A percentile compares a stretch with the other conserved stretches of the same genome.
Evolutionary conservation across 208 protist species (phyloP).

Genomic region (Leptomonas pyrrhocoris): DNA sequence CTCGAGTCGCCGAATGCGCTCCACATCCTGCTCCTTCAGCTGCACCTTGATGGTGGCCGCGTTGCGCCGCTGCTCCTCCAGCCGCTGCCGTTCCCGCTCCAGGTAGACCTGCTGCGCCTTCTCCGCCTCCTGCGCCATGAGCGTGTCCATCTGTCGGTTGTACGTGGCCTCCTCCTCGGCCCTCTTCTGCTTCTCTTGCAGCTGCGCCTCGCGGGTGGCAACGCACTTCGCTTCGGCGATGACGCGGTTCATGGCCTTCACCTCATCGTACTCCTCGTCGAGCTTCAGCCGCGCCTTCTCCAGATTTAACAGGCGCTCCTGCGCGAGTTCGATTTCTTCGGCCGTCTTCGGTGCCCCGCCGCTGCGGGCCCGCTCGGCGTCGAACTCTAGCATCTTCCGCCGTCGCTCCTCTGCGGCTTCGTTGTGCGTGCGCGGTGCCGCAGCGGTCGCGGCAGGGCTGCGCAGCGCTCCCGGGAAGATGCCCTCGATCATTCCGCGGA

Average conservation of each 20-base stretch:
- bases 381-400: conserved; percentile 77
- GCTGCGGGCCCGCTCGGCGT: conserved; percentile 65
- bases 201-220: conserved; percentile 90
- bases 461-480: conserved; percentile 23
- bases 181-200: conserved; percentile 74
- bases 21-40: conserved; percentile 88
- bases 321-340: conserved; percentile 83
- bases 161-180: conserved; percentile 68
- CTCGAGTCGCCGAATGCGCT: conserved; percentile 89
- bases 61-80: conserved; percentile 84
- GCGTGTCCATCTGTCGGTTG: conserved; percentile 73
- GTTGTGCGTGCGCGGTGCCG: conserved; percentile 22
- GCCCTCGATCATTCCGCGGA: conserved; percentile 71
- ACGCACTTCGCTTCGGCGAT: conserved; percentile 92
- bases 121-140: conserved; percentile 88
- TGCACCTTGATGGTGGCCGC: conserved; percentile 88
- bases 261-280: conserved; percentile 92
- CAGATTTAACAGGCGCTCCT: conserved; percentile 70
- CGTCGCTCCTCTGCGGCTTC: conserved; percentile 69
- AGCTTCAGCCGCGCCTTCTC: conserved; percentile 76
- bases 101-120: conserved; percentile 89
- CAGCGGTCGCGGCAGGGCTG: conserved; percentile 10
- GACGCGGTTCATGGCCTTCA: conserved; percentile 93
- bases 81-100: conserved; percentile 84
- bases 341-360: conserved; percentile 55